Percentiles rank a stretch among this genome's conserved stretches.
Evolutionary conservation across 352 stramenopile genomes (phyloP).

Genomic region (Globisporangium polare): DNA sequence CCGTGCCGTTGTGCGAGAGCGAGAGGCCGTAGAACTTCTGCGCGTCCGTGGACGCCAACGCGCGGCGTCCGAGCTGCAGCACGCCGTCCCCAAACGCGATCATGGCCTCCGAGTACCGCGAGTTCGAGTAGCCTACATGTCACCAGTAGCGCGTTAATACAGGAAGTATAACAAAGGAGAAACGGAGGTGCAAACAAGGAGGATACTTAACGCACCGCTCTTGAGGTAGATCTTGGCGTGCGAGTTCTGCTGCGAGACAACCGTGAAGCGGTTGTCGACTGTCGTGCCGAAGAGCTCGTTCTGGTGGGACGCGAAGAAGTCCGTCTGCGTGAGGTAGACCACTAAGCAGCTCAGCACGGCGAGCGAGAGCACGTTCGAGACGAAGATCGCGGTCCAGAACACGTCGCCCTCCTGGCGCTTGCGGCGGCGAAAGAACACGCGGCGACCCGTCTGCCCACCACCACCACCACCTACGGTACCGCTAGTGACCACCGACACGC

Average conservation of each 20-base stretch:
- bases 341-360: constrained; percentile 50
- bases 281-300: constrained; percentile 77
- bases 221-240: constrained; percentile 76
- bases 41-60: constrained; percentile 38
- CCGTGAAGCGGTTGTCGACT: constrained; percentile 78
- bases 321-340: constrained; percentile 71
- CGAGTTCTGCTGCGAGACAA: constrained; percentile 59
- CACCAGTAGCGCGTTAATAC: not conserved
- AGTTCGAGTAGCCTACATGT: constrained; percentile 61
- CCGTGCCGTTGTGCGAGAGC: constrained; percentile 65
- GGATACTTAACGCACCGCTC: constrained; percentile 40
- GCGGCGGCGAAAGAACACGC: constrained; percentile 62
- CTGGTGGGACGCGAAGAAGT: constrained; percentile 82
- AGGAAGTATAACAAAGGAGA: not conserved
- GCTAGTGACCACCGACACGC: not conserved
- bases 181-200: not conserved
- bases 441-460: constrained; percentile 20
- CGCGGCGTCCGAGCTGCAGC: constrained; percentile 54
- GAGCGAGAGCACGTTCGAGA: constrained; percentile 69
- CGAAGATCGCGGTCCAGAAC: constrained; percentile 74
- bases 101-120: constrained; percentile 62
- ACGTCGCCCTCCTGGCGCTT: constrained; percentile 37
- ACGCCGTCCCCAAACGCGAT: constrained; percentile 63
- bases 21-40: constrained; percentile 68
- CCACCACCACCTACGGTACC: not conserved